Percentiles rank a stretch among this genome's conserved stretches.
These are phyloP conservation scores for Ramaria sp. DNA, from an alignment of 768 basidiomycete genomes.

Conservation along the genomic window DNA sequence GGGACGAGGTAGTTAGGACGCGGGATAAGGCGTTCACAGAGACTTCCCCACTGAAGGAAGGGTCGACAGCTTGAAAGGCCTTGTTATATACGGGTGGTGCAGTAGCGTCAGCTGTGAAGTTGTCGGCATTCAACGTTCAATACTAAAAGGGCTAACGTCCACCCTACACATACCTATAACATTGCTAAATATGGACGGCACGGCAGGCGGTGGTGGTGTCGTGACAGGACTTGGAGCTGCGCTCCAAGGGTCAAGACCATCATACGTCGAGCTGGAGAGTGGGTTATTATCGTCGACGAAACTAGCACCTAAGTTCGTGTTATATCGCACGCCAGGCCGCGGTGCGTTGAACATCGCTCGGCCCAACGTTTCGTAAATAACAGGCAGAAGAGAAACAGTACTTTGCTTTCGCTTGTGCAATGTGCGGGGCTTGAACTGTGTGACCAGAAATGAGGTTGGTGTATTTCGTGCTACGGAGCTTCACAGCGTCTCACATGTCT, in stretches of 20 bases:
- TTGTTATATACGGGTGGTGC: conserved; percentile 69
- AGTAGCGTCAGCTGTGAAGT: conserved; percentile 58
- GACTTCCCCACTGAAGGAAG: conserved; percentile 59
- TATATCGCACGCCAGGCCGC: conserved; percentile 60
- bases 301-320: conserved; percentile 54
- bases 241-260: conserved; percentile 59
- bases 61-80: conserved; percentile 66
- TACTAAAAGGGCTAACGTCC: neutral
- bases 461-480: neutral
- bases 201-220: conserved; percentile 56
- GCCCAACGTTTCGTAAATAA: too few species aligned
- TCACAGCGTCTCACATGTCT: neutral
- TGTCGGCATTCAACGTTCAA: neutral
- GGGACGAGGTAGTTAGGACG: conserved; percentile 61
- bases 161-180: conserved; percentile 47
- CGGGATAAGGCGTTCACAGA: conserved; percentile 79
- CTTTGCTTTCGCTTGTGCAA: neutral
- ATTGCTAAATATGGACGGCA: conserved; percentile 49
- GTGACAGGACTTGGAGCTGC: conserved; percentile 33
- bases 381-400: neutral
- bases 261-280: conserved; percentile 38
- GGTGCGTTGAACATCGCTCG: conserved; percentile 74
- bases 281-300: conserved; percentile 50
- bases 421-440: conserved; percentile 1
- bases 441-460: conserved; percentile 4